Evolutionary conservation across 371 early-diverging fungal genomes (phyloP), one percentile per base, ranked within the genome.

Genomic region (Blakeslea trispora): DNA sequence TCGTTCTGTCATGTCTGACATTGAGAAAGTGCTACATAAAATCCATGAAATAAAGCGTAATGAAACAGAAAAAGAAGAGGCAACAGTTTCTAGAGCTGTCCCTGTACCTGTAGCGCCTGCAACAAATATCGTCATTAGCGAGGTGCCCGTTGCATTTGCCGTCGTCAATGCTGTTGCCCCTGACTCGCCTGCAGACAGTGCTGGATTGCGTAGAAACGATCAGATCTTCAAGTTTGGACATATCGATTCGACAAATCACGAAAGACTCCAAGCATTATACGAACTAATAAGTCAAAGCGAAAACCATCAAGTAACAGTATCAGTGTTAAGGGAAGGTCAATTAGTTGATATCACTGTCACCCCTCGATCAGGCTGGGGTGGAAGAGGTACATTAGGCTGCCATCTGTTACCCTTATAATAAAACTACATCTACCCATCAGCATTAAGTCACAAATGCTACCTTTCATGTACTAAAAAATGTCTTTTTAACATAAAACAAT

Each of bases 161-260:
- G 66, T 79, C 3, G 85, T 95, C n/a, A 88, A 89, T 61, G 83
- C 81, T 0, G 91, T 95, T 5, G 89, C 91, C 21, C 89, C 88
- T 0, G 87, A 87, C 53, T 91, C 92, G 3, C 95, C 96, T 6
- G 92, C 94, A 0, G 59, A 63, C 15, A 73, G 64, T 23, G 90
- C 91, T 2, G 91, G 91, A 0, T 63, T 92, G 23, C 58, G 68
- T 17, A 70, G 81, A 44, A 80, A 76, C 22, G 92, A 93, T 68
- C 58, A 59, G 35, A 75, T 93, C n/a, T 23, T 86, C n/a, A 53
- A 58, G 19, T 87, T 90, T 68, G 91, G 89, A 7, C 35, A 59
- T 1, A 53, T 88, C 15, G 66, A 81, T 56, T 54, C 62, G n/a
- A 64, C 50, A 17, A 83, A 84, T 32, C 68, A 79, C 39, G 60